Percentiles rank a stretch among this genome's conserved stretches.
phyloP scores from a whole-genome alignment of 2,329 filamentous ascomycete genomes.

The Hypoxylon sp. region DNA sequence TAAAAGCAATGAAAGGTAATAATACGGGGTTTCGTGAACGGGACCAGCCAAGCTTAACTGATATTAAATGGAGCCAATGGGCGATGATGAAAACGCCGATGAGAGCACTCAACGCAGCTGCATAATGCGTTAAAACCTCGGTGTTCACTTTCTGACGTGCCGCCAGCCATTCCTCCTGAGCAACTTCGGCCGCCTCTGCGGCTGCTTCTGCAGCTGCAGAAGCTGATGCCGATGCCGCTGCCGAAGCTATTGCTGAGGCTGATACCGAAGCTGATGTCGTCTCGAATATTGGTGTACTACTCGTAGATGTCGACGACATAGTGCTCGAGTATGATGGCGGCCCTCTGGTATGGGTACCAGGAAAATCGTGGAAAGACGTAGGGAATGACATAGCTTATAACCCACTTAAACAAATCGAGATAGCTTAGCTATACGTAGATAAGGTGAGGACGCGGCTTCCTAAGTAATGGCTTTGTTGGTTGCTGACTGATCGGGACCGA shows the following conservation, averaged over 20 bases:
- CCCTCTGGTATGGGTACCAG: not conserved
- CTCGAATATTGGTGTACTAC: constrained; percentile 15
- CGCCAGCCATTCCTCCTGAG: constrained; percentile 25
- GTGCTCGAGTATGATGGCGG: not conserved
- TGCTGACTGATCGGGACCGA: constrained; percentile 40
- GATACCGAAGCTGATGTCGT: not conserved
- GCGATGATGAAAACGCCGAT: constrained; percentile 51
- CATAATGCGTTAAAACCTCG: constrained; percentile 43
- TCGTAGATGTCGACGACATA: constrained; percentile 26
- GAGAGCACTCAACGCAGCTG: constrained; percentile 45
- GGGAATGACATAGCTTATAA: constrained; percentile 26
- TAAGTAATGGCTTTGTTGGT: constrained; percentile 37
- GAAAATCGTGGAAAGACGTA: constrained; percentile 2
- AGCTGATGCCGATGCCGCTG: constrained; percentile 1
- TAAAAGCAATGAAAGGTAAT: constrained; percentile 43
- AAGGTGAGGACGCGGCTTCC: constrained; percentile 32
- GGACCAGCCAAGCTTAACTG: constrained; percentile 37
- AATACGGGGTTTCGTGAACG: constrained; percentile 40
- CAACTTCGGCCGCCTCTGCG: constrained; percentile 12
- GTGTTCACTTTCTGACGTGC: constrained; percentile 41
- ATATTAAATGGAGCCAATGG: constrained; percentile 46
- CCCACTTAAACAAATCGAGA: not conserved
- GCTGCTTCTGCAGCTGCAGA: constrained; percentile 2
- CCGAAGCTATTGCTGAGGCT: not conserved
- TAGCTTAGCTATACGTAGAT: constrained; percentile 23